These are phyloP conservation scores for Monosporozyma unispora DNA, from an alignment of 805 yeast species.

Conservation along the genomic window DNA sequence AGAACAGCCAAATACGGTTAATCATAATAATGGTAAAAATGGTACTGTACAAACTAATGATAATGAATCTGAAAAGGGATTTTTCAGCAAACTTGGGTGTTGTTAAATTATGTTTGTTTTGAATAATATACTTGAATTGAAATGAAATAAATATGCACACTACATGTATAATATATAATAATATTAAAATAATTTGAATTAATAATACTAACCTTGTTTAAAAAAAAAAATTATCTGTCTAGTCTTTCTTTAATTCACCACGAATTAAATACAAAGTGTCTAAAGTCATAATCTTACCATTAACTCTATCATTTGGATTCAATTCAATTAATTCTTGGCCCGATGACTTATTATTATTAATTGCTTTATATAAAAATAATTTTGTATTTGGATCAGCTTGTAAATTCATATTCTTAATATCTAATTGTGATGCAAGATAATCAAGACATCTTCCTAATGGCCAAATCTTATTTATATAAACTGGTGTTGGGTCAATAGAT, in stretches of 20 bases:
- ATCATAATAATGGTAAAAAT: constrained; percentile 7
- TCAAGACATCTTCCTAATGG: constrained; percentile 28
- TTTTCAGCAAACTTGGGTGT: constrained; percentile 29
- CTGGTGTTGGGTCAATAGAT: constrained; percentile 5
- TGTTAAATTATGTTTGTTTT: constrained; percentile 15
- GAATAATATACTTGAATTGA: background rate
- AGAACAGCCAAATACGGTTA: constrained; percentile 16
- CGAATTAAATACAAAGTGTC: constrained; percentile 25
- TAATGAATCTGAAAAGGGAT: constrained; percentile 24
- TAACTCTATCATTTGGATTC: constrained; percentile 13
- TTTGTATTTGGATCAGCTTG: constrained; percentile 15
- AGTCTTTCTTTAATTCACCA: constrained; percentile 13
- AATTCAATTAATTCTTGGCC: constrained; percentile 6
- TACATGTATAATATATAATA: background rate
- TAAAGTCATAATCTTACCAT: constrained; percentile 11
- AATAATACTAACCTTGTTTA: too few relatives aligned
- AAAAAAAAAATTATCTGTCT: too few relatives aligned
- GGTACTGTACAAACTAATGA: constrained; percentile 5
- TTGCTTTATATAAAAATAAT: constrained; percentile 17
- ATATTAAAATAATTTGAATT: background rate
- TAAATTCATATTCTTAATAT: constrained; percentile 15
- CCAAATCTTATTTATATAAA: constrained; percentile 27
- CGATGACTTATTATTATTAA: background rate
- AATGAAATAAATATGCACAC: background rate
- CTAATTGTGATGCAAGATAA: constrained; percentile 19